Evolutionary conservation across 345 rosid genomes (phyloP).

Genomic region (Pelargonium nanum): DNA sequence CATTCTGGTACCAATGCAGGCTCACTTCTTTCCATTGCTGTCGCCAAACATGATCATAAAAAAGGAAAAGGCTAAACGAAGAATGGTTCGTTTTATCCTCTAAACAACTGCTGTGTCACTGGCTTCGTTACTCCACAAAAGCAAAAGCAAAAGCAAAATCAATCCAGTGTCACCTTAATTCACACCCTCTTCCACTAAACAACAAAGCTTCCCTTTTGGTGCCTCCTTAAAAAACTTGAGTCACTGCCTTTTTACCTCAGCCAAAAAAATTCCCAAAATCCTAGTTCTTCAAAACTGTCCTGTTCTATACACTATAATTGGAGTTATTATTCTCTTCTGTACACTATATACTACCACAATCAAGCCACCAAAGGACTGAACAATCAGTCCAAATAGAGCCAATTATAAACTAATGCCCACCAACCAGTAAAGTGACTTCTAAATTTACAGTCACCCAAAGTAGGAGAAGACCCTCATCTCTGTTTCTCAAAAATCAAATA

Average conservation of each 20-base stretch:
- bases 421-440: background rate
- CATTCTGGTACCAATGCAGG: too few relatives aligned
- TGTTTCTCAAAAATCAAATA: background rate
- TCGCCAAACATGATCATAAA: too few relatives aligned
- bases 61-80: too few relatives aligned
- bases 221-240: background rate
- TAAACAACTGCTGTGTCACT: too few relatives aligned
- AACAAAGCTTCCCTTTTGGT: background rate
- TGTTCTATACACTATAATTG: background rate
- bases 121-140: too few relatives aligned
- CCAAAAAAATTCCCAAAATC: background rate
- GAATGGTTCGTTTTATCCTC: too few relatives aligned
- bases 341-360: background rate
- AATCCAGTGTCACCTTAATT: background rate
- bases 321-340: background rate
- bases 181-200: background rate
- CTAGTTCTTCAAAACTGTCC: background rate
- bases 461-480: background rate
- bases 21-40: too few relatives aligned
- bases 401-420: background rate
- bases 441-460: background rate
- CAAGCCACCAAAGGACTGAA: background rate
- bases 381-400: background rate
- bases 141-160: too few relatives aligned
- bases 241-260: background rate